Conservation (phyloP, 2,329 filamentous ascomycete species). For the Botrytis sinoallii region DNA sequence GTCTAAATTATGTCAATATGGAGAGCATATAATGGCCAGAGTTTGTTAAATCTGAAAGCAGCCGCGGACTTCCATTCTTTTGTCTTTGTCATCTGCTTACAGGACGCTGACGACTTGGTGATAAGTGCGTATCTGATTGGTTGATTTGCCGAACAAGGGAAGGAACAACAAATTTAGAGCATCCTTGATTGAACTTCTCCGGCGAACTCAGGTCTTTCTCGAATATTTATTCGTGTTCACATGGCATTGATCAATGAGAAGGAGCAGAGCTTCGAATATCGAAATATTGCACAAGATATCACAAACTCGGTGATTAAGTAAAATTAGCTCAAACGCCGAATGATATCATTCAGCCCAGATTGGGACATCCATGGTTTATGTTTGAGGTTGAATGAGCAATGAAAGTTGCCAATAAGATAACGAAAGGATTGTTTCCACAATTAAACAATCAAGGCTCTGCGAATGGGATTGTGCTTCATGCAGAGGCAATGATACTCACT, state of each 20-base stretch:
- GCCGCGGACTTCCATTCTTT: background rate
- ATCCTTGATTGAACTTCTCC: slow-evolving; percentile 1
- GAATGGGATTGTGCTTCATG: background rate
- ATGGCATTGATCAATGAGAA: background rate
- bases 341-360: background rate
- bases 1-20: background rate
- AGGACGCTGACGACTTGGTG: background rate
- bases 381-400: background rate
- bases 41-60: background rate
- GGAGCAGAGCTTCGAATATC: background rate
- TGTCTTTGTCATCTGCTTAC: slow-evolving; percentile 4
- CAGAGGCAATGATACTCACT: background rate
- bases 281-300: background rate
- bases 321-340: background rate
- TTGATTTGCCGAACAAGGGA: background rate
- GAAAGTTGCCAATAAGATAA: background rate
- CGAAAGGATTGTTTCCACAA: background rate
- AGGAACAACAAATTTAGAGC: background rate
- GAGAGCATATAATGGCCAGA: background rate
- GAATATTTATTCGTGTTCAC: background rate
- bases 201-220: slow-evolving; percentile 1
- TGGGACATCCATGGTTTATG: background rate
- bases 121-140: background rate
- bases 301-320: background rate
- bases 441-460: no score